phyloP scores from a whole-genome alignment of 2,329 filamentous ascomycete species.

The Capronia coronata region DNA sequence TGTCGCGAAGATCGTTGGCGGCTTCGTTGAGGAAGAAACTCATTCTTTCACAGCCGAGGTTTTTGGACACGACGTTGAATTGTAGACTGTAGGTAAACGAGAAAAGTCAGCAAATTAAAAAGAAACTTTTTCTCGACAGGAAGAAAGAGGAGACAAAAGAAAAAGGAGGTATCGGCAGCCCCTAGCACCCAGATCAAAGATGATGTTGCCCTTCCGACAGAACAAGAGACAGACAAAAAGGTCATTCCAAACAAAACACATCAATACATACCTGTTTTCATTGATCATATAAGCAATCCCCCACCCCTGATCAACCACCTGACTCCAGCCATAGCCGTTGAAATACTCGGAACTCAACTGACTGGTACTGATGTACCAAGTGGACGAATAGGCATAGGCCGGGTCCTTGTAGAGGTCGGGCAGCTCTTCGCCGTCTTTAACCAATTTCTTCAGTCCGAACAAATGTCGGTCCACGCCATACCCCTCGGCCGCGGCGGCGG shows the following conservation, averaged over 20 bases:
- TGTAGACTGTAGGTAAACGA: conserved; percentile 68
- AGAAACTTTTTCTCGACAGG: background rate
- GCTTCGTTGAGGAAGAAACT: conserved; percentile 94
- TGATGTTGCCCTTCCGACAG: no score
- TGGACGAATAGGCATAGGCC: conserved; percentile 72
- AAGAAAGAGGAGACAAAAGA: no score
- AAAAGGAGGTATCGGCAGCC: no score
- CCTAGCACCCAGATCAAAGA: no score
- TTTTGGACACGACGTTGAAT: conserved; percentile 97
- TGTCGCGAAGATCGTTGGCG: conserved; percentile 77
- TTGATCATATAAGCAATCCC: conserved; percentile 99
- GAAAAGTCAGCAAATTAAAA: background rate
- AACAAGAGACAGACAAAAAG: background rate
- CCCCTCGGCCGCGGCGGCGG: conserved; percentile 78
- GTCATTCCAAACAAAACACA: no score
- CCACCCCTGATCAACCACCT: conserved; percentile 92
- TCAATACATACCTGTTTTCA: conserved; percentile 67
- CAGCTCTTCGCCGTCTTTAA: conserved; percentile 71
- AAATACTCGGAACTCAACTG: conserved; percentile 96
- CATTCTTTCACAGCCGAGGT: conserved; percentile 84
- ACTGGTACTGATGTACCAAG: conserved; percentile 82
- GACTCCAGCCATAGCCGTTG: conserved; percentile 98
- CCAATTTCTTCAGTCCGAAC: conserved; percentile 90
- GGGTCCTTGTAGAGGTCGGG: conserved; percentile 83
- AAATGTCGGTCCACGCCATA: conserved; percentile 93